A percentile compares a stretch with the other conserved stretches of the same genome.
These are phyloP conservation scores for Heliocybe sulcata DNA, from an alignment of 1,284 basidiomycete genomes.

Conservation along the genomic window DNA sequence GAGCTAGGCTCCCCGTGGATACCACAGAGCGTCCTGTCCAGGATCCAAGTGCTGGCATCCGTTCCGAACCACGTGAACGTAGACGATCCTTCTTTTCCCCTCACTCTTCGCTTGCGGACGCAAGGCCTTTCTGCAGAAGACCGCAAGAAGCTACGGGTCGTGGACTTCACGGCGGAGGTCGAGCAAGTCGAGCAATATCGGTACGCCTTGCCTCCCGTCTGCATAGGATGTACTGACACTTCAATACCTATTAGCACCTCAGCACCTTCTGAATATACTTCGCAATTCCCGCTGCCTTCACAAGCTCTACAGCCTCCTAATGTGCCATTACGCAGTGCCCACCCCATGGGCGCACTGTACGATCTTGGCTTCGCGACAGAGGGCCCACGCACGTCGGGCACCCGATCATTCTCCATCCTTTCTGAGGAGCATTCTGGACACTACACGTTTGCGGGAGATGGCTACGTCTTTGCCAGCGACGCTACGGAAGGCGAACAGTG, in stretches of 20 bases:
- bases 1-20: conserved; percentile 22
- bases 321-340: conserved; percentile 42
- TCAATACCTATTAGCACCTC: not conserved
- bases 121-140: conserved; percentile 37
- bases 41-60: conserved; percentile 54
- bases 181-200: conserved; percentile 59
- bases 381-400: conserved; percentile 16
- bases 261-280: not conserved
- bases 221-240: not conserved
- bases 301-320: conserved; percentile 53
- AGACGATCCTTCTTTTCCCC: conserved; percentile 36
- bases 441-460: conserved; percentile 37
- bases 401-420: conserved; percentile 48
- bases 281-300: conserved; percentile 45
- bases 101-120: conserved; percentile 55
- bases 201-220: conserved; percentile 29
- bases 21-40: conserved; percentile 45
- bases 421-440: conserved; percentile 33
- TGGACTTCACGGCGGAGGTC: conserved; percentile 46
- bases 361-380: conserved; percentile 37
- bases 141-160: conserved; percentile 44
- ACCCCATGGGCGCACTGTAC: conserved; percentile 45
- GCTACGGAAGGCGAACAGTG: conserved; percentile 2
- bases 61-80: conserved; percentile 48
- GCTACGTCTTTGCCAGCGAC: conserved; percentile 36